phyloP scores from a whole-genome alignment of 2,329 filamentous ascomycete genomes.

The Stemphylium beticola region DNA sequence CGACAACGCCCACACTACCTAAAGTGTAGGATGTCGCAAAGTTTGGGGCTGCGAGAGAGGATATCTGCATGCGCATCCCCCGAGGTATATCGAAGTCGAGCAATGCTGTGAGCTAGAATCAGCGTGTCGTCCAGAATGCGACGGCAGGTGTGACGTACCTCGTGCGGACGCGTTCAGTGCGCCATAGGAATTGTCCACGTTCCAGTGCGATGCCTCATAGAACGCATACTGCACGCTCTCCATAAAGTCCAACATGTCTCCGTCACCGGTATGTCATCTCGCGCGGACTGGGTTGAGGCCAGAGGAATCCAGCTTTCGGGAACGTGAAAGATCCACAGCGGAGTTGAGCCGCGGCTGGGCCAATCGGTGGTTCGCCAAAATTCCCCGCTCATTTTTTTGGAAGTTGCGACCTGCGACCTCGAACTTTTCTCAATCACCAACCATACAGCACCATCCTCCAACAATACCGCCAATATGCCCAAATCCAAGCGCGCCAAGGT shows the following conservation, averaged over 20 bases:
- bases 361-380: slow-evolving; percentile 41
- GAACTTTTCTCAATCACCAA: slow-evolving; percentile 32
- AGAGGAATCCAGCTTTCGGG: slow-evolving; percentile 8
- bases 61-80: slow-evolving; percentile 84
- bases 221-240: slow-evolving; percentile 94
- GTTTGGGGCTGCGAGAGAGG: slow-evolving; percentile 88
- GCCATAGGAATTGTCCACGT: slow-evolving; percentile 89
- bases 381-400: slow-evolving; percentile 38
- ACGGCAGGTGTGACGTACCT: slow-evolving; percentile 58
- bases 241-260: slow-evolving; percentile 91
- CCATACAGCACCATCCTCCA: slow-evolving; percentile 17
- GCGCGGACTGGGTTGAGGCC: slow-evolving; percentile 4
- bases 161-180: slow-evolving; percentile 82
- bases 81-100: slow-evolving; percentile 87
- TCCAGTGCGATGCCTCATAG: slow-evolving; percentile 85
- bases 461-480: slow-evolving; percentile 70
- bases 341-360: slow-evolving; percentile 34
- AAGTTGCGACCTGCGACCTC: slow-evolving; percentile 21
- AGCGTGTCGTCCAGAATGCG: slow-evolving; percentile 12
- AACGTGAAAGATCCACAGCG: slow-evolving; percentile 12
- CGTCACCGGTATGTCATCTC: slow-evolving; percentile 34
- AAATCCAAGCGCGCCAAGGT: slow-evolving; percentile 93
- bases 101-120: slow-evolving; percentile 63
- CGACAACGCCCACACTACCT: slow-evolving; percentile 86
- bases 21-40: slow-evolving; percentile 95